Conservation (phyloP, 1,284 basidiomycete genomes). For the Marasmius tenuissimus region DNA sequence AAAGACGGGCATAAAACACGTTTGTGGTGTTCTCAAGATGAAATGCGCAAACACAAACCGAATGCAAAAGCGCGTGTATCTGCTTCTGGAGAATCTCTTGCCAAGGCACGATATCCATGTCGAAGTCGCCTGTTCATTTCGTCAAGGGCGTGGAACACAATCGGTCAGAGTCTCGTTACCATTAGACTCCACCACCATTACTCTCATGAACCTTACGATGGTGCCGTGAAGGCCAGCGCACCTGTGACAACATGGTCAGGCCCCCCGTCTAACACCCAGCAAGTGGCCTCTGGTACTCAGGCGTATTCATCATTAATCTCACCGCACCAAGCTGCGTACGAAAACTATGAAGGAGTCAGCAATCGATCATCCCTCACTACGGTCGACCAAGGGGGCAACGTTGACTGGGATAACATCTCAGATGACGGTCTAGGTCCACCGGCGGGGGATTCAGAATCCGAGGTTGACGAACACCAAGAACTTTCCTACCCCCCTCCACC, state of each 20-base stretch:
- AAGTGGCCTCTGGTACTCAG: background rate
- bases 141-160: constrained; percentile 30
- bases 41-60: constrained; percentile 38
- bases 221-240: constrained; percentile 12
- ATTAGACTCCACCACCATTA: constrained; percentile 43
- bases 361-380: background rate
- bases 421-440: background rate
- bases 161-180: constrained; percentile 31
- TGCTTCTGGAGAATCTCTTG: constrained; percentile 34
- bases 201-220: constrained; percentile 42
- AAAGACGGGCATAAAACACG: constrained; percentile 46
- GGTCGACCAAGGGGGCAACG: background rate
- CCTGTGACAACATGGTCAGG: background rate
- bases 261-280: background rate
- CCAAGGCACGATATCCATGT: constrained; percentile 41
- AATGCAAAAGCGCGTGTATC: constrained; percentile 30
- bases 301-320: background rate
- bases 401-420: background rate
- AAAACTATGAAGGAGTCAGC: background rate
- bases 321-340: background rate
- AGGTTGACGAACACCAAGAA: background rate
- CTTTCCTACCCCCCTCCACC: background rate
- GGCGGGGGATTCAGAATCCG: background rate
- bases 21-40: constrained; percentile 48
- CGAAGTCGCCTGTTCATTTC: constrained; percentile 43